Evolutionary conservation across 2,329 filamentous ascomycete species (phyloP).

Genomic region (Paracoccidioides brasiliensis): DNA sequence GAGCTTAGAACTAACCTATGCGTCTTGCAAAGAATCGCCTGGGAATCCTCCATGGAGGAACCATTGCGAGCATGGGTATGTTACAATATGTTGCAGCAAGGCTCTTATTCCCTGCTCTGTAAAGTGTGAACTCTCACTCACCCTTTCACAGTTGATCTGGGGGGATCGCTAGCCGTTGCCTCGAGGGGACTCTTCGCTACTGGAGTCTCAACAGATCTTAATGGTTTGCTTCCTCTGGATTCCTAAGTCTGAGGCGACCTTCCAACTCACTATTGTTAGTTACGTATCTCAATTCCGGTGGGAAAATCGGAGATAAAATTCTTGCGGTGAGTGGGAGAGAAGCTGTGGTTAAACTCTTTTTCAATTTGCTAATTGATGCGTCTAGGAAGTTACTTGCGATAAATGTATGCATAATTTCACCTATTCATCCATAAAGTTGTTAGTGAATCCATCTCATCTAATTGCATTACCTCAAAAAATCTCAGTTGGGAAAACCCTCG

Average conservation of each 20-base stretch:
- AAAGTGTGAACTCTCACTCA: neutral
- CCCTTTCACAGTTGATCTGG: constrained; percentile 43
- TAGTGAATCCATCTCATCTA: neutral
- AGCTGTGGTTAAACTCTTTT: neutral
- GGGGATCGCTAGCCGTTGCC: constrained; percentile 53
- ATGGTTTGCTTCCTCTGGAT: constrained; percentile 27
- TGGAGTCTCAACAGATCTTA: constrained; percentile 54
- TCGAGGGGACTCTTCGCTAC: constrained; percentile 52
- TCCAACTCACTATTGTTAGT: constrained; percentile 26
- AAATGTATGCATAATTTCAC: constrained; percentile 41
- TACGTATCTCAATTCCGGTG: constrained; percentile 51
- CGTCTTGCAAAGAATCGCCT: constrained; percentile 42
- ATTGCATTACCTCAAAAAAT: neutral
- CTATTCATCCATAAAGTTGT: neutral
- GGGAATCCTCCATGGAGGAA: constrained; percentile 53
- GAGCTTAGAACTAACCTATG: neutral
- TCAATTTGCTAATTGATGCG: neutral
- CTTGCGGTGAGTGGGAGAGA: constrained; percentile 32
- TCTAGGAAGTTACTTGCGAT: constrained; percentile 47
- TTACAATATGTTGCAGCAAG: neutral
- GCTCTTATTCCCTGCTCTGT: neutral
- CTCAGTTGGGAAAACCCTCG: constrained; percentile 51
- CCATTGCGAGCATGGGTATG: constrained; percentile 48
- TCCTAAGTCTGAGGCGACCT: neutral
- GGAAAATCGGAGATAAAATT: constrained; percentile 48